These are phyloP conservation scores for Agrocybe pediades DNA, from an alignment of 768 basidiomycete species.

Conservation along the genomic window DNA sequence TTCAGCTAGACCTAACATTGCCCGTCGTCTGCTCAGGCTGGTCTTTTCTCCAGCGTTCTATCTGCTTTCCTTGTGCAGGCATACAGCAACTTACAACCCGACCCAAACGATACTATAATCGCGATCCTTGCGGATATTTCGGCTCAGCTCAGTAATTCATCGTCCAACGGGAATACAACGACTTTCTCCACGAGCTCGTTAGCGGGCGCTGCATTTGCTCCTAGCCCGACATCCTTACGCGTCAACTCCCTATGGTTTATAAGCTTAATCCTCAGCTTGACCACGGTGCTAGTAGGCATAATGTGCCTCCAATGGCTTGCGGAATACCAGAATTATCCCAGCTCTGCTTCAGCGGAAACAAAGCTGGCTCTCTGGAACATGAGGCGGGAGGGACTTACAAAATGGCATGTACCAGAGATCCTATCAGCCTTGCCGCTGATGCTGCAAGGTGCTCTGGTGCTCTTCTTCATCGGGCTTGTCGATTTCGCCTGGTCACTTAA, in stretches of 20 bases:
- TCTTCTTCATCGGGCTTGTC: slow-evolving; percentile 25
- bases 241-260: slow-evolving; percentile 21
- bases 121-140: not conserved
- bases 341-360: slow-evolving; percentile 4
- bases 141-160: not conserved
- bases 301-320: slow-evolving; percentile 22
- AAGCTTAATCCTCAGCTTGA: slow-evolving; percentile 19
- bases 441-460: slow-evolving; percentile 21
- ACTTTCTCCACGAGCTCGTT: not conserved
- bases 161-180: not conserved
- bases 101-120: not conserved
- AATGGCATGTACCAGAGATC: slow-evolving; percentile 22
- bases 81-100: slow-evolving; percentile 7
- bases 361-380: slow-evolving; percentile 21
- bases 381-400: slow-evolving; percentile 17
- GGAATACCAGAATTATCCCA: slow-evolving; percentile 18
- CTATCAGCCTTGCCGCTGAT: slow-evolving; percentile 21
- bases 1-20: not conserved
- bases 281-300: slow-evolving; percentile 19
- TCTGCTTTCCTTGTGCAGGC: slow-evolving; percentile 18
- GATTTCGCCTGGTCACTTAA: slow-evolving; percentile 8
- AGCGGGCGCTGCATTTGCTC: slow-evolving; percentile 1
- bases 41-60: slow-evolving; percentile 18
- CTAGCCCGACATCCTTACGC: slow-evolving; percentile 6
- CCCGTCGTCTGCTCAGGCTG: slow-evolving; percentile 9